Base-by-base conservation (phyloP, 1,139 yeast genomes). In the Sugiyamaella neomexicana region DNA sequence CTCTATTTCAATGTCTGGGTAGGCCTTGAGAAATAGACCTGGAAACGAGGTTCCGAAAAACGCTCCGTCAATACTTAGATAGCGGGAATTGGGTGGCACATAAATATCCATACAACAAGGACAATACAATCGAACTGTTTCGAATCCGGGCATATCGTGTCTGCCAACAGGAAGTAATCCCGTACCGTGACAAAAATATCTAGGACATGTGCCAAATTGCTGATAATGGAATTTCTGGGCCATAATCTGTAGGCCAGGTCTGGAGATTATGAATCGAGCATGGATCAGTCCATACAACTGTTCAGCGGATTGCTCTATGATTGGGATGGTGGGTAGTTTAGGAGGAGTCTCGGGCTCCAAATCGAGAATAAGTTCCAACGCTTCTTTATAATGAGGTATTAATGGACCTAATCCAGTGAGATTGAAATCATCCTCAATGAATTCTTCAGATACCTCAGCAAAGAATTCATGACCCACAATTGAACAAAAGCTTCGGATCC, bases 1-100 rank as follows among this genome's bases (percentile, higher is more conserved):
- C 65, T 75, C 77, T 57, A 73, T 71, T 59, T 84, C 87, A 54
- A 91, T 81, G 61, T 89, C 97, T 5, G 95, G 91, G 72, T 85
- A 90, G 79, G 89, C 87, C 68, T 89, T 88, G 55, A 93, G 82
- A 64, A 93, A 86, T 60, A 93, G 79, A 1, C 97, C 98, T 0
- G 97, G 95, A 73, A 93, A 93, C 31, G 96, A 85, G 1, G 98
- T 89, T 6, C 99, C 99, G 74, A 95, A 93, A 66, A 86, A 93
- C 0, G 98, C 97, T 3, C 99, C 99, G 70, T 93, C 99, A 50
- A 93, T 82, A 66, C 88, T 88, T 59, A 88, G 75, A 70, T 88
- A 91, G 59, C 97, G 78, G 17, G 95, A 84, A 58, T 90, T 85
- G 58, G 86, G 83, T 1, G 98, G 98, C 55, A 89, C 74, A 71